These are phyloP conservation scores for Colletotrichum agaves DNA, from an alignment of 2,329 filamentous ascomycete genomes.

Conservation along the genomic window DNA sequence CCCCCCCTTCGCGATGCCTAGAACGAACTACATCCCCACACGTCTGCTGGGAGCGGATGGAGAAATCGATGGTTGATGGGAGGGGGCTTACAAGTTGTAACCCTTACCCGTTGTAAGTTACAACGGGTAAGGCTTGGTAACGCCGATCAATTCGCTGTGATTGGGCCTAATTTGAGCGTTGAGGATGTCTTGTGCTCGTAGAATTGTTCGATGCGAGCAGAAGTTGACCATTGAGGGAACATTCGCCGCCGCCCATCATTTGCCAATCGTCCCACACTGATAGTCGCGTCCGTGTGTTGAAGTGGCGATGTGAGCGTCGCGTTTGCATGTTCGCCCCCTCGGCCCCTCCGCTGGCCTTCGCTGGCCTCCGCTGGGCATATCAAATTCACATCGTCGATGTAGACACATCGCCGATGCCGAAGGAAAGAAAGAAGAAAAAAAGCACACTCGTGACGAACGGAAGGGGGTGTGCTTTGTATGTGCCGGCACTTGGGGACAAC, in stretches of 20 bases:
- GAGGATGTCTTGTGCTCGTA: neutral
- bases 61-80: neutral
- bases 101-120: too few relatives aligned
- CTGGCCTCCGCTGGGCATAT: too few relatives aligned
- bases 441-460: neutral
- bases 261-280: neutral
- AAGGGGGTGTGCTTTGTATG: neutral
- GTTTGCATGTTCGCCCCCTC: neutral
- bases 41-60: conserved; percentile 3
- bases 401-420: conserved; percentile 1
- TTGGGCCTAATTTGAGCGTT: neutral
- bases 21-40: conserved; percentile 1
- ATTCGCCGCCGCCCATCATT: neutral
- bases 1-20: neutral
- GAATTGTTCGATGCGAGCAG: conserved; percentile 15
- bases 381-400: neutral
- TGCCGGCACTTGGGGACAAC: too few relatives aligned
- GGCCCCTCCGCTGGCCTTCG: too few relatives aligned
- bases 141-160: conserved; percentile 9
- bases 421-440: too few relatives aligned
- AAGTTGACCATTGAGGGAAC: neutral
- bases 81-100: too few relatives aligned
- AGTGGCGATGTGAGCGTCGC: neutral
- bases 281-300: conserved; percentile 1
- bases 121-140: conserved; percentile 14